Evolutionary conservation across 768 basidiomycete species (phyloP).

Genomic region (Pleurotus tuoliensis): DNA sequence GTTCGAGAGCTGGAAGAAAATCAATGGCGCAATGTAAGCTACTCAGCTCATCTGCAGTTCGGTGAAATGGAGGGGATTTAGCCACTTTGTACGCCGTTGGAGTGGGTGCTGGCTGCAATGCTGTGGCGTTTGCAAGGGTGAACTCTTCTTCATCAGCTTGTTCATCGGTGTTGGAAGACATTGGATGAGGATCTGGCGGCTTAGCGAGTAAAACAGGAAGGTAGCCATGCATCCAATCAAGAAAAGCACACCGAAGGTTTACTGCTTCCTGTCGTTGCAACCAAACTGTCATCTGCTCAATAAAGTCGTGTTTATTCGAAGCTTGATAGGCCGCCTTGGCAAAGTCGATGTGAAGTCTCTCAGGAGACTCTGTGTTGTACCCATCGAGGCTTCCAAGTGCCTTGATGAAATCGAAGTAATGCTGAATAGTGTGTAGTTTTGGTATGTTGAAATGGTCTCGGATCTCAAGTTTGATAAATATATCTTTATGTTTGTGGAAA

Average conservation of each 20-base stretch:
- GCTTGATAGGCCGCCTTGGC: slow-evolving; percentile 26
- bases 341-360: slow-evolving; percentile 15
- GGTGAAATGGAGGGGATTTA: too few species aligned
- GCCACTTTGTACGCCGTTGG: too few species aligned
- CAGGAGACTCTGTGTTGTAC: slow-evolving; percentile 12
- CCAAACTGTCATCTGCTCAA: slow-evolving; percentile 36
- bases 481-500: slow-evolving; percentile 23
- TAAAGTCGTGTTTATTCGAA: slow-evolving; percentile 24
- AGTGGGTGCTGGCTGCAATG: too few species aligned
- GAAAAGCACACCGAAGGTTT: not conserved
- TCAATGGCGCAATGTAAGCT: too few species aligned
- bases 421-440: slow-evolving; percentile 25
- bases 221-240: too few species aligned
- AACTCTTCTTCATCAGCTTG: too few species aligned
- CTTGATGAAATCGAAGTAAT: slow-evolving; percentile 17
- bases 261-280: slow-evolving; percentile 32
- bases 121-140: too few species aligned
- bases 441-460: slow-evolving; percentile 29
- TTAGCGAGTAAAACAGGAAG: too few species aligned
- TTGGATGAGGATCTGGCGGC: too few species aligned
- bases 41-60: too few species aligned
- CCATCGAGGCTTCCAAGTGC: slow-evolving; percentile 11
- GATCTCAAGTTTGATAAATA: slow-evolving; percentile 19
- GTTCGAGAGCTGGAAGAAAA: too few species aligned
- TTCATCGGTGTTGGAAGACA: too few species aligned